These are phyloP conservation scores for Pogostemon cablin DNA, from an alignment of 257 asterid genomes.

Conservation along the genomic window DNA sequence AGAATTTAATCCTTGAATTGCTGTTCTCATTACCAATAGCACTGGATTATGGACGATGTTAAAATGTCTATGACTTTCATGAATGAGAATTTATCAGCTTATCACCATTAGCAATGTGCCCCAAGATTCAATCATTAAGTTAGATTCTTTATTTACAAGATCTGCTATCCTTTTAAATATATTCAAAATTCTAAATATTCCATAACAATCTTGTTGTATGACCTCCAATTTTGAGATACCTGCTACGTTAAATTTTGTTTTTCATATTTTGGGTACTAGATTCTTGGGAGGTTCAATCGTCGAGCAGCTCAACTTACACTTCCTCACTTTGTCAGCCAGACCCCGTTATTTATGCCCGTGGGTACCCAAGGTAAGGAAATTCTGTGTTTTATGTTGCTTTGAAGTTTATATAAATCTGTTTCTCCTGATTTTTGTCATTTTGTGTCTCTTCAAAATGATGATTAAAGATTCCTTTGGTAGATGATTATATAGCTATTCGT, in stretches of 20 bases:
- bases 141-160: constrained; percentile 5
- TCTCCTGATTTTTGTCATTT: neutral
- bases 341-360: constrained; percentile 97
- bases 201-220: constrained; percentile 1
- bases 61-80: neutral
- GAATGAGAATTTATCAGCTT: constrained; percentile 4
- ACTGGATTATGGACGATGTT: constrained; percentile 3
- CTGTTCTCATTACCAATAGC: constrained; percentile 1
- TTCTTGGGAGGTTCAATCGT: constrained; percentile 94
- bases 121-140: neutral
- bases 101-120: neutral
- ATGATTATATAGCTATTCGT: constrained; percentile 4
- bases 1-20: constrained; percentile 24
- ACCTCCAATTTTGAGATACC: neutral
- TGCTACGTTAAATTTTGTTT: constrained; percentile 1
- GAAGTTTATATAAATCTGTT: neutral
- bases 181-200: neutral
- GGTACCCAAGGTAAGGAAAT: constrained; percentile 89
- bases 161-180: neutral
- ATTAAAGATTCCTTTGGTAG: neutral
- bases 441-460: neutral
- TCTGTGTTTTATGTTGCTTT: constrained; percentile 16
- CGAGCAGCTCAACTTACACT: constrained; percentile 90
- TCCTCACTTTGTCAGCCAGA: constrained; percentile 83
- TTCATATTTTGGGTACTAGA: constrained; percentile 43